Conservation (phyloP, 306 rosid species). For the Medicago ruthenica region DNA sequence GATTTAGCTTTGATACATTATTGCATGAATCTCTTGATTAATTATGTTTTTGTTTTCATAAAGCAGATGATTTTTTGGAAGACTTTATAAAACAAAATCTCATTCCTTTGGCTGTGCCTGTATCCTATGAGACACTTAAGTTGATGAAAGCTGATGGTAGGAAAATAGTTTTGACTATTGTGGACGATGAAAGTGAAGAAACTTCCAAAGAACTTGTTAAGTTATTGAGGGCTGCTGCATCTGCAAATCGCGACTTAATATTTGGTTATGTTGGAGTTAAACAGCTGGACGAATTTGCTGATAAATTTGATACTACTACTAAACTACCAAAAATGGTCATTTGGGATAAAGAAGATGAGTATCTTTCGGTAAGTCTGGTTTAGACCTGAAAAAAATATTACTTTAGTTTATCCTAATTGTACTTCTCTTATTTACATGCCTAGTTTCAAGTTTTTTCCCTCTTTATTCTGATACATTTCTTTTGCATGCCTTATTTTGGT, state of each 20-base stretch:
- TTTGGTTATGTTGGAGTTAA: slow-evolving; percentile 85
- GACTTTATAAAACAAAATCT: slow-evolving; percentile 76
- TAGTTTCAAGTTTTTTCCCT: not conserved
- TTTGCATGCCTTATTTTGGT: slow-evolving; percentile 4
- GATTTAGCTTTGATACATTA: slow-evolving; percentile 19
- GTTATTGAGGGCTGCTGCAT: slow-evolving; percentile 88
- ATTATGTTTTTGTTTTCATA: slow-evolving; percentile 38
- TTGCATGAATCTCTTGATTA: slow-evolving; percentile 27
- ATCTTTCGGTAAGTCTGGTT: slow-evolving; percentile 65
- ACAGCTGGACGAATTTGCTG: slow-evolving; percentile 89
- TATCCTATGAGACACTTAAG: slow-evolving; percentile 74
- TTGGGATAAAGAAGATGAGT: slow-evolving; percentile 85
- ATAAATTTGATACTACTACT: slow-evolving; percentile 66
- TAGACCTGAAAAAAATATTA: slow-evolving; percentile 2
- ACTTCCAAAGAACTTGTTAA: slow-evolving; percentile 66
- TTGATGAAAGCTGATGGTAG: slow-evolving; percentile 72
- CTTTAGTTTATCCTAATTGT: slow-evolving; percentile 24
- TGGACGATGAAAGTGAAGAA: slow-evolving; percentile 82
- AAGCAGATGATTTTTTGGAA: slow-evolving; percentile 81
- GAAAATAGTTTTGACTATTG: slow-evolving; percentile 80
- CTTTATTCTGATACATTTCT: not conserved
- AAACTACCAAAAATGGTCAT: slow-evolving; percentile 81
- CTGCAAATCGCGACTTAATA: slow-evolving; percentile 90
- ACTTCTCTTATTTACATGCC: slow-evolving; percentile 12
- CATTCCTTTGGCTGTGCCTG: slow-evolving; percentile 78